Evolutionary conservation across 2,329 filamentous ascomycete genomes (phyloP), one percentile per base, ranked within the genome.

Genomic region (Leptographium wingfieldii): DNA sequence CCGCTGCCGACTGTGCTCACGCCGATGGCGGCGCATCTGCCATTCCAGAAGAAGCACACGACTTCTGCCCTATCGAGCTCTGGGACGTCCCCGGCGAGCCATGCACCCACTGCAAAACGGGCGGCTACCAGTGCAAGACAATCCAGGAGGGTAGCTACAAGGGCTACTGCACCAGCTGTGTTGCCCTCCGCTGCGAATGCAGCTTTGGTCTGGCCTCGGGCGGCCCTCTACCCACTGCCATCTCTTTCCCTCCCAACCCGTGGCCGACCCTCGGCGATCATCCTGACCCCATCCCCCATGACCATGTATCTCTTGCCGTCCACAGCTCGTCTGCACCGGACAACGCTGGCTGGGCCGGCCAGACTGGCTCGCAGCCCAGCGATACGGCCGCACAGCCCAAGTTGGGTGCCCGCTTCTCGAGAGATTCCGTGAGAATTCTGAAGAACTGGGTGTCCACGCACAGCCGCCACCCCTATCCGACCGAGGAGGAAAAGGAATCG

Each of bases 401-500:
- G 70, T 83, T 83, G 63, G 87, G 84, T 58, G 83, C 86, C 57
- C 82, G 90, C 16, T 92, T 96, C 72, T 90, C 90, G 5, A 78
- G 88, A 63, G 85, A 91, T 65, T 89, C 90, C 0, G 81, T 94
- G 63, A 87, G 87, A 66, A 81, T 90, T 49, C 74, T 96, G 57
- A 92, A 92, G 73, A 85, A 86, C 66, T 96, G 92, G 92, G 80
- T 95, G 38, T 82, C 86, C 0, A 85, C 84, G 7, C 90, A 96
- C 69, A 82, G 82, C 67, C 81, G 87, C 58, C 88, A 95, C 66
- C 92, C 91, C 0, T 96, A 96, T 69, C 91, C 92, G 5, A 92
- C 84, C 40, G 90, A 95, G 52, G 85, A 90, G 61, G 89, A 96
- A 69, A 95, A 92, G 68, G 87, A 91, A 65, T 80, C 83, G 63